A percentile compares a stretch with the other conserved stretches of the same genome.
Evolutionary conservation across 2,329 filamentous ascomycete genomes (phyloP).

Genomic region (Colletotrichum sp.): DNA sequence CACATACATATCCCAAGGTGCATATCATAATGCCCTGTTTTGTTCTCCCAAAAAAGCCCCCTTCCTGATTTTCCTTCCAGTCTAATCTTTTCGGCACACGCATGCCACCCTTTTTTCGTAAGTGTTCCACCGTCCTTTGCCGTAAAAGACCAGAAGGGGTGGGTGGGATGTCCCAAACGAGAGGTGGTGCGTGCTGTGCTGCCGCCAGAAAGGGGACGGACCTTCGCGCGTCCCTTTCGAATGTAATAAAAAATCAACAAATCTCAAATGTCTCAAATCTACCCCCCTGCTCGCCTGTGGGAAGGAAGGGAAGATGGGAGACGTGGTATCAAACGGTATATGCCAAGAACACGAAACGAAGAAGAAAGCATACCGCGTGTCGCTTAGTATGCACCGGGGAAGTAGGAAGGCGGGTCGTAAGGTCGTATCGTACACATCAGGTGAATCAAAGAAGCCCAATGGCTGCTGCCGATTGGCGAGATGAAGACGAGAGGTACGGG

Average conservation of each 20-base stretch:
- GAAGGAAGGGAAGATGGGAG: neutral
- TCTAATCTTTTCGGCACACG: neutral
- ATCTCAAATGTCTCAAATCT: neutral
- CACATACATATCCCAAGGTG: neutral
- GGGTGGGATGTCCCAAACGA: neutral
- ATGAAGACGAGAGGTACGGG: neutral
- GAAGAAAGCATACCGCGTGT: neutral
- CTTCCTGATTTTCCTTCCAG: neutral
- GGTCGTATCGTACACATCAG: conserved; percentile 19
- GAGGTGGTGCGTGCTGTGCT: conserved; percentile 2
- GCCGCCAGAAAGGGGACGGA: neutral
- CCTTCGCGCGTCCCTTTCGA: neutral
- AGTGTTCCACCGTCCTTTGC: neutral
- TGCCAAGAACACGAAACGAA: conserved; percentile 18
- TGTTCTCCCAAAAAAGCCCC: neutral
- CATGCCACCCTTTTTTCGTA: neutral
- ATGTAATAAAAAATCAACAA: neutral
- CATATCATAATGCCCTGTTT: neutral
- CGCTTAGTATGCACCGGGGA: conserved; percentile 5
- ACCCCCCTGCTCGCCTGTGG: neutral
- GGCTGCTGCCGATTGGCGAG: neutral
- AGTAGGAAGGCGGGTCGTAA: conserved; percentile 22
- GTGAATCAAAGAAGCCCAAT: neutral
- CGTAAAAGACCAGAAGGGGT: neutral
- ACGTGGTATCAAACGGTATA: conserved; percentile 21